Percentiles rank a stretch among this genome's conserved stretches.
Evolutionary conservation across 768 basidiomycete species (phyloP).

Genomic region (Trametes gibbosa): DNA sequence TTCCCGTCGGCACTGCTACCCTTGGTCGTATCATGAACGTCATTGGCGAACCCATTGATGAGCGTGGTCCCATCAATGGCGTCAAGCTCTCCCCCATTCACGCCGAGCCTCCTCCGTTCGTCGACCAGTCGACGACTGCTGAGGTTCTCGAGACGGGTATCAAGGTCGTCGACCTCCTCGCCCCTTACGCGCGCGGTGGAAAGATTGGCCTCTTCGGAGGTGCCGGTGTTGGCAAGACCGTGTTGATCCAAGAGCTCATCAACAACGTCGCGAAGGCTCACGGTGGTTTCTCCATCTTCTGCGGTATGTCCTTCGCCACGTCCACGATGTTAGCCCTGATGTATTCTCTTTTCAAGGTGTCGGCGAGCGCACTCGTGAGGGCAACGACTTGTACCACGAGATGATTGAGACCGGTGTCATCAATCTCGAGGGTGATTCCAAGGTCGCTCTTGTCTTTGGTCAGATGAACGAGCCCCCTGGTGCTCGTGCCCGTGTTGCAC

Average conservation of each 20-base stretch:
- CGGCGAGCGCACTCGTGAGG: slow-evolving; percentile 99
- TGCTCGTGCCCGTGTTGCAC: slow-evolving; percentile 99
- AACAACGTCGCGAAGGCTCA: slow-evolving; percentile 99
- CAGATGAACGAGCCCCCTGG: slow-evolving; percentile 99
- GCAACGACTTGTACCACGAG: slow-evolving; percentile 98
- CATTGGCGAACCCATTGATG: slow-evolving; percentile 99
- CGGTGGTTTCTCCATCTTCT: slow-evolving; percentile 99
- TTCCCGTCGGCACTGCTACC: slow-evolving; percentile 92
- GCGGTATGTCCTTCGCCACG: slow-evolving; percentile 52
- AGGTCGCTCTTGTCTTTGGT: slow-evolving; percentile 99
- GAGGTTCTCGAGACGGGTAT: slow-evolving; percentile 99
- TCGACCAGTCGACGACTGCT: slow-evolving; percentile 98
- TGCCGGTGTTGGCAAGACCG: slow-evolving; percentile 99
- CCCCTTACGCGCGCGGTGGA: slow-evolving; percentile 99
- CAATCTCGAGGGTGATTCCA: slow-evolving; percentile 99
- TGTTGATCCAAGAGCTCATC: slow-evolving; percentile 99
- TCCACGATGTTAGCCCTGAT: neutral
- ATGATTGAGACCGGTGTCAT: slow-evolving; percentile 99
- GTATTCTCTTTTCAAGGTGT: slow-evolving; percentile 55
- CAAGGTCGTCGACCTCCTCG: slow-evolving; percentile 99
- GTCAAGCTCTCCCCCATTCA: slow-evolving; percentile 92
- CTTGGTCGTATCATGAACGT: slow-evolving; percentile 99
- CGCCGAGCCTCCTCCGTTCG: slow-evolving; percentile 95
- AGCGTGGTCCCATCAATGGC: slow-evolving; percentile 98
- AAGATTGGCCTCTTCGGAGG: slow-evolving; percentile 99